Base-by-base conservation (phyloP, 306 rosid species). In the Bauhinia variegata region DNA sequence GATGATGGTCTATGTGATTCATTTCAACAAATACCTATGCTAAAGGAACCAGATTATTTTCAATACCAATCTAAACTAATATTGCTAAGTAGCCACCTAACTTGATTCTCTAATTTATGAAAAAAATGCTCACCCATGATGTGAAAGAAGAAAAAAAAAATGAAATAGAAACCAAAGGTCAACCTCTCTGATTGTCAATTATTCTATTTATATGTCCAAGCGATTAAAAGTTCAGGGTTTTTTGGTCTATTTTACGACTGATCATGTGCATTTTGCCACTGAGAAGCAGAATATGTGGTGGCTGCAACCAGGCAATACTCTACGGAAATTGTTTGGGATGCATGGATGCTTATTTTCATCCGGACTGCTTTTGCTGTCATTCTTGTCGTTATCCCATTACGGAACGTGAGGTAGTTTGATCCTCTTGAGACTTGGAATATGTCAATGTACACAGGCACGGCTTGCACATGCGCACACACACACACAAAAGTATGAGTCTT, bases 341-440 rank as follows among this genome's bases (percentile, higher is more conserved):
- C 77, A 86, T 86, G 79, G 84, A 82, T 42, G 81, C 78, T 34
- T 86, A 68, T 84, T 92, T 75, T 68, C 98, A 92, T 81, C 96
- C 96, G 5, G 80, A 75, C 9, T 92, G 98, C 80, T 92, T 92
- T 67, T 32, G 89, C 11, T 92, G 98, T 75, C 84, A 75, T 71
- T 81, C 87, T 56, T 92, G 98, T 55, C 74, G 73, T 64, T 78
- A 46, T 34, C 96, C 98, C 32, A 92, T 92, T 56, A 85, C 88
- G 8, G 96, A 89, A 78, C 85, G 80, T 15, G 96, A 92, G 98
- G 98, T 91, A 82, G 13, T 54, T 65, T 60, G n/a, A 67, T 62
- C 33, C 68, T 71, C 70, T 68, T 61, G 11, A 63, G 62, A 75
- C 41, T 50, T 46, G 28, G 28, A 23, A 23, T 23, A 23, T 23